phyloP scores from a whole-genome alignment of 768 basidiomycete species.

The Leccinum barrowsii region DNA sequence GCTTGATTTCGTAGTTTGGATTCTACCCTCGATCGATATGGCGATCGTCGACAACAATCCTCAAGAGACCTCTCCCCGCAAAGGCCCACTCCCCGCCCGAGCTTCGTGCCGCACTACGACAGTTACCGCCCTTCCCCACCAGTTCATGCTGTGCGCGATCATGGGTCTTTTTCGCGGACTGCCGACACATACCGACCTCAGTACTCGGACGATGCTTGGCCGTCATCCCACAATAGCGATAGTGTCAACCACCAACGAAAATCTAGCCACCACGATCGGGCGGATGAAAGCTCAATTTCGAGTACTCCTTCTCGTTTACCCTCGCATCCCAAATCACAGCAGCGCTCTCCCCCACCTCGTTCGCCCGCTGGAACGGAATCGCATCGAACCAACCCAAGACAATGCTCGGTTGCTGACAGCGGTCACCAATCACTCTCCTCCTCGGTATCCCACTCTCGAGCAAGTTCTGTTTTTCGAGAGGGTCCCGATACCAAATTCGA shows the following conservation, averaged over 20 bases:
- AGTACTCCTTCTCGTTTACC: constrained; percentile 30
- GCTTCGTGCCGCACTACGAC: constrained; percentile 38
- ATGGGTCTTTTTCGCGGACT: constrained; percentile 34
- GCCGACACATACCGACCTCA: constrained; percentile 53
- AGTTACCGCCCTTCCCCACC: constrained; percentile 45
- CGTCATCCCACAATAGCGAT: constrained; percentile 27
- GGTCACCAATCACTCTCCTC: constrained; percentile 18
- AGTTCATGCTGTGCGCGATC: constrained; percentile 37
- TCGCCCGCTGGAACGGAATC: constrained; percentile 5
- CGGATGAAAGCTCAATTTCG: constrained; percentile 31
- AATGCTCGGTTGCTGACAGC: constrained; percentile 4
- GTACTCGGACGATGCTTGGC: constrained; percentile 37
- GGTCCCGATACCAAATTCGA: constrained; percentile 33
- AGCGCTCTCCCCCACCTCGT: constrained; percentile 24
- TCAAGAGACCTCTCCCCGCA: constrained; percentile 38
- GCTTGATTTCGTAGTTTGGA: constrained; percentile 23
- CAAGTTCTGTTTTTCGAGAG: constrained; percentile 29
- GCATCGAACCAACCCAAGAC: constrained; percentile 4
- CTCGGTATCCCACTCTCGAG: constrained; percentile 22
- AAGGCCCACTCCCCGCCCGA: constrained; percentile 30
- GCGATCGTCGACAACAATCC: constrained; percentile 34
- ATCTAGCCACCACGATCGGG: constrained; percentile 22
- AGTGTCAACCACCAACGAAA: constrained; percentile 26
- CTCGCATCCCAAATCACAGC: constrained; percentile 17
- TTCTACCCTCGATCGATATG: constrained; percentile 32